Percentiles rank a stretch among this genome's conserved stretches.
phyloP scores from a whole-genome alignment of 2,329 filamentous ascomycete genomes.

The Aspergillus brunneoviolaceus region DNA sequence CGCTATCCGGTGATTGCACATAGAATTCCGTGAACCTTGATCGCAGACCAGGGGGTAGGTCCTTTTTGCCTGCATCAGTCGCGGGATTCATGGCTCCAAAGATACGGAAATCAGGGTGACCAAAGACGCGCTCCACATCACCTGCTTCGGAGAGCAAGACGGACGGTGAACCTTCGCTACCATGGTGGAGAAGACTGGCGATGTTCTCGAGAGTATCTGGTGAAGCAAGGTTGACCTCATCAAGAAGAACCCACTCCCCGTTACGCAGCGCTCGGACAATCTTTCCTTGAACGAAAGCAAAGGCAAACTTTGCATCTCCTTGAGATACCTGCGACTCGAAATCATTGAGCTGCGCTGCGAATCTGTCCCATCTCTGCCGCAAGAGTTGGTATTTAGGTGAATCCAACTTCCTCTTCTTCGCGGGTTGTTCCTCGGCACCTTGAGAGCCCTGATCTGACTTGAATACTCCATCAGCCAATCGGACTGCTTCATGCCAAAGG shows the following conservation, averaged over 20 bases:
- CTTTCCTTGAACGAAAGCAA: slow-evolving; percentile 94
- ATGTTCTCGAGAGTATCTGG: slow-evolving; percentile 94
- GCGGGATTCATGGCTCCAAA: slow-evolving; percentile 99
- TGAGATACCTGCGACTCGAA: slow-evolving; percentile 74
- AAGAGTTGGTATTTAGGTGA: slow-evolving; percentile 54
- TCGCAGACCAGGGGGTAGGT: slow-evolving; percentile 81
- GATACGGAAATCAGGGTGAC: slow-evolving; percentile 89
- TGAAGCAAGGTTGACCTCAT: slow-evolving; percentile 95
- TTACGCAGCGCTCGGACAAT: slow-evolving; percentile 94
- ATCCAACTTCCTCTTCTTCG: slow-evolving; percentile 70
- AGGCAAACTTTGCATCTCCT: slow-evolving; percentile 78
- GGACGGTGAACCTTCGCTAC: slow-evolving; percentile 70
- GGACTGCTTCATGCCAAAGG: slow-evolving; percentile 84
- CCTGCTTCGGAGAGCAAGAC: slow-evolving; percentile 91
- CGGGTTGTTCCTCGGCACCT: slow-evolving; percentile 56
- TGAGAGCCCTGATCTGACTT: slow-evolving; percentile 49
- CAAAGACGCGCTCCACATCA: slow-evolving; percentile 83
- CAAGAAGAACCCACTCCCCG: slow-evolving; percentile 93
- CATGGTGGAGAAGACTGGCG: slow-evolving; percentile 77
- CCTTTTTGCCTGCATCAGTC: slow-evolving; percentile 94
- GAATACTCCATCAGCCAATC: slow-evolving; percentile 76
- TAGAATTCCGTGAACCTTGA: slow-evolving; percentile 96
- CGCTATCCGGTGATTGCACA: slow-evolving; percentile 83
- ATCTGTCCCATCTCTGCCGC: slow-evolving; percentile 75
- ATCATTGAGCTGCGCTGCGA: slow-evolving; percentile 70